These are phyloP conservation scores for Geotrichum cucujoidarum DNA, from an alignment of 1,139 yeast species.

Conservation along the genomic window DNA sequence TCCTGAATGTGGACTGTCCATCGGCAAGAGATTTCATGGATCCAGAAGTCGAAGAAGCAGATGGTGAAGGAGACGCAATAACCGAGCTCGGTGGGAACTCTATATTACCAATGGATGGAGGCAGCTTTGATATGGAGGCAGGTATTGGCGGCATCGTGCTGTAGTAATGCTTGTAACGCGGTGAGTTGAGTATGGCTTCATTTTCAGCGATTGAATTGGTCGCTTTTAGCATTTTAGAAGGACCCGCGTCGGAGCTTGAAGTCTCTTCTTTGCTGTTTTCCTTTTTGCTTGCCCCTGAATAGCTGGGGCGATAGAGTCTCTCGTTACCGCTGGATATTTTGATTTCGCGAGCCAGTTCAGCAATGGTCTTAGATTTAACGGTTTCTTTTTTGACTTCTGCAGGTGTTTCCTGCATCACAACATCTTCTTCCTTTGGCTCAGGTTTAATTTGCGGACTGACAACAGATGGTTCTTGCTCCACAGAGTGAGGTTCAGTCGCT, in stretches of 20 bases:
- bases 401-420: background rate
- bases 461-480: background rate
- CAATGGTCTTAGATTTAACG: slow-evolving; percentile 43
- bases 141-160: slow-evolving; percentile 2
- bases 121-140: background rate
- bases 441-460: background rate
- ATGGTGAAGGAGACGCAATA: background rate
- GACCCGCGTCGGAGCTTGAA: too few species aligned
- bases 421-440: too few species aligned
- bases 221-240: background rate
- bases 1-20: slow-evolving; percentile 28
- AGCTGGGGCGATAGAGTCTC: slow-evolving; percentile 2
- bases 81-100: background rate
- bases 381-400: slow-evolving; percentile 22
- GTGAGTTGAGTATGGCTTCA: slow-evolving; percentile 5
- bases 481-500: background rate
- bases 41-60: background rate
- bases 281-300: too few species aligned
- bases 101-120: background rate
- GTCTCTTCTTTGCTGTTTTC: too few species aligned
- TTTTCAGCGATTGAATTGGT: slow-evolving; percentile 4
- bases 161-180: slow-evolving; percentile 6
- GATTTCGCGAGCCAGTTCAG: slow-evolving; percentile 53
- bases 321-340: slow-evolving; percentile 33
- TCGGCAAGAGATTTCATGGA: slow-evolving; percentile 24